Evolutionary conservation across 768 basidiomycete species (phyloP), one percentile per base, ranked within the genome.

Genomic region (Fomitopsis serialis): DNA sequence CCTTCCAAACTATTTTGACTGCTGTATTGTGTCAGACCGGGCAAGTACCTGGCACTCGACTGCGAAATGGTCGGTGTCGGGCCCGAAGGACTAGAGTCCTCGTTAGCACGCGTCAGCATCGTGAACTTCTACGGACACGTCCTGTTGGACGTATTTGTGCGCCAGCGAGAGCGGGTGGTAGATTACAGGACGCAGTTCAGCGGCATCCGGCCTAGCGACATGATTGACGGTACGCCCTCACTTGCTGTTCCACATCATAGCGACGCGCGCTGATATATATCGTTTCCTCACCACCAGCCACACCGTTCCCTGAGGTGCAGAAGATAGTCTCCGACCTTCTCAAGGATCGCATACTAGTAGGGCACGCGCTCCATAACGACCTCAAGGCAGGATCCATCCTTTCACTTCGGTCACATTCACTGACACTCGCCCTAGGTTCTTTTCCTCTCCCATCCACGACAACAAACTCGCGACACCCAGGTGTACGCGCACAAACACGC

Each of bases 11-110:
- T n/a, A n/a, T n/a, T n/a, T n/a, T n/a, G n/a, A n/a, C n/a, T n/a
- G n/a, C n/a, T n/a, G n/a, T n/a, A n/a, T n/a, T n/a, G n/a, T n/a
- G n/a, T n/a, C n/a, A 64, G 62, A 27, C 80, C 82, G 3, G 87
- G 87, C 45, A 85, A 80, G 63, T 88, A 88, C 57, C 71, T 97
- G 42, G 84, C 92, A 0, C 73, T 99, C 25, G 96, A 99, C 69
- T 98, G 96, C 62, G 96, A 98, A 70, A 97, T 98, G 93, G 95
- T 98, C 11, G 94, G 94, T 4, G 80, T 96, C n/a, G 93, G 93
- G 0, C 76, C 82, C n/a, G 77, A 85, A 23, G 92, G 91, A 21
- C 69, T 69, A 2, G 92, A 96, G 65, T 92, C 89, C 0, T 85
- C 87, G 0, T 78, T 97, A 13, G 95, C 93, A 1, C 84, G 95